phyloP scores from a whole-genome alignment of 2,329 filamentous ascomycete species.

The Colletotrichum lindemuthianum region DNA sequence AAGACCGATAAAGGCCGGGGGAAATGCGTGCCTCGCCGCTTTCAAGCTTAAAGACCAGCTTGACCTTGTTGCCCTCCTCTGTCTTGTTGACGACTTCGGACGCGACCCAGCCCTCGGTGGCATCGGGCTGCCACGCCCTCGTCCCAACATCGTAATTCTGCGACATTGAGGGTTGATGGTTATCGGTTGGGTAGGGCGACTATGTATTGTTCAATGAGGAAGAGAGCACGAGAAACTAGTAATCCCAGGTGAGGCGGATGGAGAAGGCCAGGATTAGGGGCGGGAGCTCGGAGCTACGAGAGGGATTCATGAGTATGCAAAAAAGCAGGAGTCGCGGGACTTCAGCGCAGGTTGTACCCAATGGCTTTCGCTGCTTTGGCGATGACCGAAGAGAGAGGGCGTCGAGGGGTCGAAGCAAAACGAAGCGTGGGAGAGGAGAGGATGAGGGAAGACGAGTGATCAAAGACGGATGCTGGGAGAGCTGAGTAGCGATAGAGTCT shows the following conservation, averaged over 20 bases:
- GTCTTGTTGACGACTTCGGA: conserved; percentile 92
- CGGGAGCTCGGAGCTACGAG: conserved; percentile 25
- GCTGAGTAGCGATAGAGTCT: too few species aligned
- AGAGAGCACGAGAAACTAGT: conserved; percentile 26
- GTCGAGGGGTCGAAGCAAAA: conserved; percentile 10
- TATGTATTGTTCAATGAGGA: not conserved
- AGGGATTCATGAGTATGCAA: conserved; percentile 35
- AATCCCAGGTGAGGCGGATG: conserved; percentile 19
- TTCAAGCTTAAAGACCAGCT: conserved; percentile 86
- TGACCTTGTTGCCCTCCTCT: conserved; percentile 85
- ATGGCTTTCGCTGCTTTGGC: conserved; percentile 3
- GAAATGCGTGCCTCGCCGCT: conserved; percentile 81
- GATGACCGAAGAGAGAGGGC: not conserved
- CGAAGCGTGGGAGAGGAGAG: conserved; percentile 6
- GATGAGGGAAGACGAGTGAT: conserved; percentile 6
- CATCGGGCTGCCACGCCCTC: conserved; percentile 97
- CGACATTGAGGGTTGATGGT: conserved; percentile 70
- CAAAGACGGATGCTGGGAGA: too few species aligned
- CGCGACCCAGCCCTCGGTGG: conserved; percentile 95
- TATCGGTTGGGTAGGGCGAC: not conserved
- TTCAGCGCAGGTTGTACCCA: conserved; percentile 3
- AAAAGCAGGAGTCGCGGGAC: conserved; percentile 1
- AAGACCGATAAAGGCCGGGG: not conserved
- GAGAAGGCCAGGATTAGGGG: conserved; percentile 30
- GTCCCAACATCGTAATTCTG: conserved; percentile 96